Evolutionary conservation across 768 basidiomycete species (phyloP), one percentile per base, ranked within the genome.

Genomic region (Mrakia blollopis): DNA sequence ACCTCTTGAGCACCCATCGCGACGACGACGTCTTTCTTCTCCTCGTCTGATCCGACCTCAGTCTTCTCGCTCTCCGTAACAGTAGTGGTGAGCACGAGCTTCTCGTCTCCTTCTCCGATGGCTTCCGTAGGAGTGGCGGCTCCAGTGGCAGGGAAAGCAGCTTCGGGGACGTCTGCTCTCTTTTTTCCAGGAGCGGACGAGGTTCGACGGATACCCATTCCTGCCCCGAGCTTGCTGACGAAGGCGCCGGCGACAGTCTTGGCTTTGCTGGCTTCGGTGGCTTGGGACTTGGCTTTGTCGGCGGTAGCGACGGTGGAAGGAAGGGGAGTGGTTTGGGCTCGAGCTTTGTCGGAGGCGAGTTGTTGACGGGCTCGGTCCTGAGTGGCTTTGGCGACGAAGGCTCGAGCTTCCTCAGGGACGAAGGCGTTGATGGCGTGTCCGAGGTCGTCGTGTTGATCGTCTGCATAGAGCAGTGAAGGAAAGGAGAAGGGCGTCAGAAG

Each of bases 401-500:
- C 69, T 25, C 23, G 37, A 14, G 75, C 75, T 61, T 76, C 75
- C 32, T 60, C 60, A 23, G 75, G 75, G 18, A 76, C 69, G 50
- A 44, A 76, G 23, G 75, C 75, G 13, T 57, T 47, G 37, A 72
- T 50, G 50, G 65, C 32, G 39, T 76, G 30, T 37, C 75, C 75
- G 18, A 54, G 57, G n/a, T 69, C 71, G 70, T 76, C 75, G 18
- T 76, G 75, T 47, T 76, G 68, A 32, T 76, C 75, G 62, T 76
- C 71, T 72, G 14, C 0, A n/a, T n/a, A n/a, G n/a, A 23, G n/a
- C 8, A 54, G n/a, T 30, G 50, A 18, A 4, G 21, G 16, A 2
- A n/a, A 7, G 39, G 25, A n/a, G n/a, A 69, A n/a, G 10, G 23
- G 11, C 10, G 41, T 39, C 35, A 69, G n/a, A 28, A 50, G 11